Conservation (phyloP, 768 basidiomycete genomes). For the Paxillus rubicundulus region DNA sequence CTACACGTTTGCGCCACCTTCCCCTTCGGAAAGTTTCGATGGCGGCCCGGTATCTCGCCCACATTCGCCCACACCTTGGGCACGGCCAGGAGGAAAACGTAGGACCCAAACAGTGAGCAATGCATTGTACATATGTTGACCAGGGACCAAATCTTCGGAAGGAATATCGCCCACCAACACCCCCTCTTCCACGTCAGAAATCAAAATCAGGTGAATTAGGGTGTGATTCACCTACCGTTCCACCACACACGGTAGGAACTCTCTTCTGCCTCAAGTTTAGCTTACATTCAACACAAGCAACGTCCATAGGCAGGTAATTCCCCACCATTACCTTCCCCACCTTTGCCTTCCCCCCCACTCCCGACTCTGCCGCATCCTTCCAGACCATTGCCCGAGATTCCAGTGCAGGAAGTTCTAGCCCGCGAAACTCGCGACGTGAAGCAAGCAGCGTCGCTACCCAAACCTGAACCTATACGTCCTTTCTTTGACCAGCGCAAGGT, state of each 20-base stretch:
- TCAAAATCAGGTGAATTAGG: slow-evolving; percentile 33
- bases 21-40: slow-evolving; percentile 34
- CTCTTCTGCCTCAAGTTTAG: slow-evolving; percentile 3
- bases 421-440: slow-evolving; percentile 18
- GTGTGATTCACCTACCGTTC: slow-evolving; percentile 30
- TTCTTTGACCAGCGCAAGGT: slow-evolving; percentile 25
- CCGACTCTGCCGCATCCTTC: slow-evolving; percentile 29
- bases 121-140: not conserved
- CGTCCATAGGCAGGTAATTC: slow-evolving; percentile 24
- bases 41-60: slow-evolving; percentile 35
- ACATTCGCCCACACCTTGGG: slow-evolving; percentile 36
- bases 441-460: slow-evolving; percentile 8
- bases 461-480: slow-evolving; percentile 19
- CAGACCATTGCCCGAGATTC: slow-evolving; percentile 30
- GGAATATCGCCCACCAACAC: slow-evolving; percentile 60
- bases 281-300: not conserved
- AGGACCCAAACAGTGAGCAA: slow-evolving; percentile 27
- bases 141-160: slow-evolving; percentile 18
- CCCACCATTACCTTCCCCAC: slow-evolving; percentile 23
- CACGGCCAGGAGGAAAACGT: slow-evolving; percentile 22
- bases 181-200: slow-evolving; percentile 45
- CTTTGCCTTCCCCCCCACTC: slow-evolving; percentile 25
- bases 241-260: slow-evolving; percentile 25
- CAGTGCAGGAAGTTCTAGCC: slow-evolving; percentile 16
- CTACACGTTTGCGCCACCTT: slow-evolving; percentile 32